Evolutionary conservation across 768 basidiomycete species (phyloP).

Genomic region (Tylopilus plumbeoviolaceoides): DNA sequence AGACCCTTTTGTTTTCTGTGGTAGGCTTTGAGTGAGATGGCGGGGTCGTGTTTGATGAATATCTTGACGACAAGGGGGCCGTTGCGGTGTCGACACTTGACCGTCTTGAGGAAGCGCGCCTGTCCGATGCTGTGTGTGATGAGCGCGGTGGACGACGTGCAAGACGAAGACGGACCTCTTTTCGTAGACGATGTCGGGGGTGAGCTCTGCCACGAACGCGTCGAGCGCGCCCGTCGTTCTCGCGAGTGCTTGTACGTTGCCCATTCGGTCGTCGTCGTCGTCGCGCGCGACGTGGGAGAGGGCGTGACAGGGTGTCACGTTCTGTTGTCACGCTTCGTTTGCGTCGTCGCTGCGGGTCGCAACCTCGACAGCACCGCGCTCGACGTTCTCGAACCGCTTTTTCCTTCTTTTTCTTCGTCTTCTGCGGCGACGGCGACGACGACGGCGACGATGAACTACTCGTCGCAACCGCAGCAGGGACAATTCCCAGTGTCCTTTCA

Average conservation of each 20-base stretch:
- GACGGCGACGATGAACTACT: constrained; percentile 25
- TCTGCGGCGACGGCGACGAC: not conserved
- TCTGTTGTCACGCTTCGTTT: constrained; percentile 15
- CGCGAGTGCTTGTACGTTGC: constrained; percentile 64
- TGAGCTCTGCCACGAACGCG: constrained; percentile 87
- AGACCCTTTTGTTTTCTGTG: constrained; percentile 74
- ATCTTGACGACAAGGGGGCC: constrained; percentile 90
- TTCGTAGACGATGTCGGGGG: constrained; percentile 85
- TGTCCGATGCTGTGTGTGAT: constrained; percentile 23
- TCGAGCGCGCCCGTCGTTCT: constrained; percentile 80
- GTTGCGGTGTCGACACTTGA: constrained; percentile 80
- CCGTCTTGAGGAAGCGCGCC: constrained; percentile 60
- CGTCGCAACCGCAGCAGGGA: constrained; percentile 19
- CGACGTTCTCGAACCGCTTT: constrained; percentile 2
- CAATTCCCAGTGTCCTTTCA: constrained; percentile 27
- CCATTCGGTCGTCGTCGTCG: constrained; percentile 44
- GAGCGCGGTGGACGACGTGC: not conserved
- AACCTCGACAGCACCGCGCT: constrained; percentile 3
- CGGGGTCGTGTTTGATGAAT: constrained; percentile 91
- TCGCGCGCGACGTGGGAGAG: not conserved
- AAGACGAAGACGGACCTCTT: constrained; percentile 58
- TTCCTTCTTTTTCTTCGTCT: not conserved
- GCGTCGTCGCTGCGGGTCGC: constrained; percentile 3
- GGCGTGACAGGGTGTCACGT: constrained; percentile 28
- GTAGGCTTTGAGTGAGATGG: constrained; percentile 70